Evolutionary conservation across 345 rosid genomes (phyloP).

Genomic region (Citrus sinensis): DNA sequence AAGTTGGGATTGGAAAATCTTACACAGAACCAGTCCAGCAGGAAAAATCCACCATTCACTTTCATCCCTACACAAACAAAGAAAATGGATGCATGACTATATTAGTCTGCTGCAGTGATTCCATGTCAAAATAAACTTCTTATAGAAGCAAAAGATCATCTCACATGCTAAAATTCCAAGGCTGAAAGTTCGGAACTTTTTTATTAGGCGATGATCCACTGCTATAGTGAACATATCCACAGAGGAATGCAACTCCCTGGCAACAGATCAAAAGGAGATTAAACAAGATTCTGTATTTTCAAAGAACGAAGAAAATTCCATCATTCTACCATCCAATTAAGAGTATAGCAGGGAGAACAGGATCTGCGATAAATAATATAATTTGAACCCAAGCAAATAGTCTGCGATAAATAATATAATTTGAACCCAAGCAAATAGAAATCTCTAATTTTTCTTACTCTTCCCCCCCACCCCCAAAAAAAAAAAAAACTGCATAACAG

Average conservation of each 20-base stretch:
- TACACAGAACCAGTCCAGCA: conserved; percentile 81
- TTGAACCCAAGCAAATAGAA: not conserved
- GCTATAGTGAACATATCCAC: conserved; percentile 82
- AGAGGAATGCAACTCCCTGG: conserved; percentile 84
- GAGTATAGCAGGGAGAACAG: not conserved
- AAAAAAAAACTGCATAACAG: not conserved
- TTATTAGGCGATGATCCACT: conserved; percentile 62
- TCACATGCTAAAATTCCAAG: conserved; percentile 98
- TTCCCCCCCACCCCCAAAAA: no score
- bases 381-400: not conserved
- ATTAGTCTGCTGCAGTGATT: not conserved
- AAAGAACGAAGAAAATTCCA: not conserved
- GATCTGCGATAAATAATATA: not conserved
- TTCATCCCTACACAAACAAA: conserved; percentile 76
- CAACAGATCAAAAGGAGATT: conserved; percentile 7
- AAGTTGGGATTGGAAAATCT: conserved; percentile 85
- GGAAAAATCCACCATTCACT: conserved; percentile 99
- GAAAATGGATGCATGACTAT: conserved; percentile 1
- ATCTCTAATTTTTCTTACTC: not conserved
- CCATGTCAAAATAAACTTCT: not conserved
- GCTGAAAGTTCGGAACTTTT: conserved; percentile 62
- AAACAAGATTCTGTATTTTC: not conserved
- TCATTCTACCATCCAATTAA: not conserved
- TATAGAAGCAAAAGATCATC: conserved; percentile 22
- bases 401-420: not conserved